phyloP scores from a whole-genome alignment of 768 basidiomycete genomes.

The Leccinum longicurvipes region DNA sequence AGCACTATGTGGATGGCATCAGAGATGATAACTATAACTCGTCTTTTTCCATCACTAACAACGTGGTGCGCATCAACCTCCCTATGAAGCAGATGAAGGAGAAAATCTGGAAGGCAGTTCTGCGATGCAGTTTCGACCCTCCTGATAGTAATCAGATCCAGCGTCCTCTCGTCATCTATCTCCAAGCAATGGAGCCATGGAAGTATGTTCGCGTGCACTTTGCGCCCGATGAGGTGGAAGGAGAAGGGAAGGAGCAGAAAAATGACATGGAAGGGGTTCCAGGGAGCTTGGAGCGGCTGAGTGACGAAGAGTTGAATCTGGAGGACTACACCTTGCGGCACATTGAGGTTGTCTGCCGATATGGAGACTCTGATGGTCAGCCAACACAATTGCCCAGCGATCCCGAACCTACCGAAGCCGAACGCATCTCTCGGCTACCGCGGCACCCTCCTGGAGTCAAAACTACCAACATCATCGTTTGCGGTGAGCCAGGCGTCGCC shows the following conservation, averaged over 20 bases:
- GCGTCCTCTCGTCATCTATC: constrained; percentile 24
- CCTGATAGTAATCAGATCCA: constrained; percentile 7
- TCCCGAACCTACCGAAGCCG: constrained; percentile 11
- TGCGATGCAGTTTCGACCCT: constrained; percentile 23
- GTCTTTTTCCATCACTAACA: constrained; percentile 19
- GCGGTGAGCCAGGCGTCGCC: constrained; percentile 40
- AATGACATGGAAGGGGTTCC: background rate
- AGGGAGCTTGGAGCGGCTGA: constrained; percentile 22
- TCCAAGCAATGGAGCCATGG: constrained; percentile 8
- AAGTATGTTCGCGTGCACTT: constrained; percentile 18
- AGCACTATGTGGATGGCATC: constrained; percentile 16
- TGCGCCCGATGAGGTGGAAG: background rate
- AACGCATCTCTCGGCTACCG: constrained; percentile 17
- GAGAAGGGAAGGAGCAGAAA: background rate
- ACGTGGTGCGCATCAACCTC: constrained; percentile 17
- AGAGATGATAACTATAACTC: constrained; percentile 9
- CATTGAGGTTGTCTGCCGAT: constrained; percentile 8
- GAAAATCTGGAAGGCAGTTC: constrained; percentile 19
- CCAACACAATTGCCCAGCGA: background rate
- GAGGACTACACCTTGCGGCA: constrained; percentile 10
- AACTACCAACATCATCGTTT: constrained; percentile 39
- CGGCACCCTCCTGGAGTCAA: constrained; percentile 17
- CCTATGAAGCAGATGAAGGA: constrained; percentile 18
- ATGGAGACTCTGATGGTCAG: constrained; percentile 2
- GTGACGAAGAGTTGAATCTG: constrained; percentile 9